Base-by-base conservation (phyloP, 2,329 filamentous ascomycete species). In the Sporothrix mexicana region DNA sequence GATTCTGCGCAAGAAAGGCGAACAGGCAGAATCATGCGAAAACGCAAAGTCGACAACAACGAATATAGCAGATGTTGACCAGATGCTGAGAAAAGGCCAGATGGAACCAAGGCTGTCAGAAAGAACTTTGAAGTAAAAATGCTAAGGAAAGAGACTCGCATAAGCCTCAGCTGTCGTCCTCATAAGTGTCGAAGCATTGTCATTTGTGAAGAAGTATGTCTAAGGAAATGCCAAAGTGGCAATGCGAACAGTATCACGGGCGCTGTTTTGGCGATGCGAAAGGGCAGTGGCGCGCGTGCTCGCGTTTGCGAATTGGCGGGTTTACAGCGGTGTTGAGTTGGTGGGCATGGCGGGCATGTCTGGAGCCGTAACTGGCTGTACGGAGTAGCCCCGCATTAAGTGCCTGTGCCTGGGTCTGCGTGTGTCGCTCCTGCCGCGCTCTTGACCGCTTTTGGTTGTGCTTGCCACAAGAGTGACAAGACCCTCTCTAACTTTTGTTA, bases 361-460 rank as follows among this genome's bases (percentile, higher is more conserved):
- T 2, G 30, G 30, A 3, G 30, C 30, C 30, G 30, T 5, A 3
- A 10, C 55, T 59, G 20, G 23, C 17, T 43, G 17, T 36, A 30
- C 15, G 23, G 13, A 12, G 25, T n/a, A 20, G 66, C 66, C 66
- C 66, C 66, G 66, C 66, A 47, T 53, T 17, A n/a, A 36, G 45
- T 51, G 45, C 23, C 30, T 36, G 30, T 36, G 30, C 30, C 30
- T 36, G 30, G 5, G 30, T 1, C 30, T 36, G 30, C 30, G 30
- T 36, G 30, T 36, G 20, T 36, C 23, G 45, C 62, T 30, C 64
- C 25, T 49, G 64, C 45, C 64, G 43, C 49, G 41, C 10, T 43
- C 57, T 64, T 72, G 71, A 72, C 71, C 71, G 71, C 71, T 69
- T 72, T 72, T 64, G 9, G 68, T 66, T 23, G 49, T 43, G 67